Percentiles rank a stretch among this genome's conserved stretches.
These are phyloP conservation scores for Aspergillus avenaceus DNA, from an alignment of 495 filamentous ascomycete genomes.

Conservation along the genomic window DNA sequence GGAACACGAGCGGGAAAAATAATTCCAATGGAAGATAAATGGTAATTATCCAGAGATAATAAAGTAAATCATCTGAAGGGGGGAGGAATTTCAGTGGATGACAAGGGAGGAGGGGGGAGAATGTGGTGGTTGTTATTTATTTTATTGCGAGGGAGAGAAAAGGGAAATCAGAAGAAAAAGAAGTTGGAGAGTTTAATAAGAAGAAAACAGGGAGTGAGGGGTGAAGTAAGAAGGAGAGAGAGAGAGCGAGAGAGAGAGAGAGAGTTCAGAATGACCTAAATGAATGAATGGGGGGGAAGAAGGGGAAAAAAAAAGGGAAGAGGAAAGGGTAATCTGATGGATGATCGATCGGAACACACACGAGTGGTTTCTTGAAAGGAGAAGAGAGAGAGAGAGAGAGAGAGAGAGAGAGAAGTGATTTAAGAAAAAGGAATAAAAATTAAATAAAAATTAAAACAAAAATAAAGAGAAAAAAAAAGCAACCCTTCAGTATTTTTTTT, in stretches of 20 bases:
- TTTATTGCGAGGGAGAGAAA: slow-evolving; percentile 7
- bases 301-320: slow-evolving; percentile 1
- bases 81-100: neutral
- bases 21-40: neutral
- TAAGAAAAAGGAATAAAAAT: too few relatives aligned
- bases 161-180: slow-evolving; percentile 4
- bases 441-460: too few relatives aligned
- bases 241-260: neutral
- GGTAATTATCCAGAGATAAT: too few relatives aligned
- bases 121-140: too few relatives aligned
- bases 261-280: neutral
- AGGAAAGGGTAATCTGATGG: slow-evolving; percentile 1
- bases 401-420: neutral
- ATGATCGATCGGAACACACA: slow-evolving; percentile 6
- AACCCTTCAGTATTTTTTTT: neutral
- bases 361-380: neutral
- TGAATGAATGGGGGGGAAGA: neutral
- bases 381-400: neutral
- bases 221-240: neutral
- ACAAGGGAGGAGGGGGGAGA: neutral
- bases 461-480: too few relatives aligned
- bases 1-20: neutral
- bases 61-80: too few relatives aligned
- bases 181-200: neutral
- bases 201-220: neutral